These are phyloP conservation scores for Syzygium syzygioides DNA, from an alignment of 441 rosid species.

Conservation along the genomic window DNA sequence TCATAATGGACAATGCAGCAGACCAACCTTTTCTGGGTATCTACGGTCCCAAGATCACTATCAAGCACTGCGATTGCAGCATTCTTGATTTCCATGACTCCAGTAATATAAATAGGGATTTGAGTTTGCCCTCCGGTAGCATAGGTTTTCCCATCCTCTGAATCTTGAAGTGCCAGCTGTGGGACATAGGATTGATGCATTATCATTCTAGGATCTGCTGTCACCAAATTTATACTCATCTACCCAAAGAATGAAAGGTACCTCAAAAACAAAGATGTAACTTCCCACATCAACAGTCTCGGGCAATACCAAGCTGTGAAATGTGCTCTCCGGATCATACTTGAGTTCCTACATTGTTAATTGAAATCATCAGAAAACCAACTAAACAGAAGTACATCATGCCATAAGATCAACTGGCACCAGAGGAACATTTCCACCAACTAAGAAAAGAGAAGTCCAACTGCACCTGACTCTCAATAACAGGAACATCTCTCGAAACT, in stretches of 20 bases:
- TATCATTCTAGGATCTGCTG: neutral
- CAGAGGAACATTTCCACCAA: constrained; percentile 8
- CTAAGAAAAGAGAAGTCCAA: neutral
- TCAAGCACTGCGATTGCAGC: constrained; percentile 78
- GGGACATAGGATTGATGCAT: neutral
- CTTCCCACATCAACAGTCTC: constrained; percentile 68
- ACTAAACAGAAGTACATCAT: neutral
- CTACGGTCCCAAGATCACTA: constrained; percentile 74
- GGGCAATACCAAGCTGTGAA: constrained; percentile 46
- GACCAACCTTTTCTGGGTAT: constrained; percentile 61
- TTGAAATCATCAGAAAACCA: neutral
- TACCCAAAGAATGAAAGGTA: constrained; percentile 17
- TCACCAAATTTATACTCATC: neutral
- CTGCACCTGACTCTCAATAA: constrained; percentile 65
- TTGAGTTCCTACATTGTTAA: constrained; percentile 55
- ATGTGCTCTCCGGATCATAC: constrained; percentile 43
- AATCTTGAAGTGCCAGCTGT: constrained; percentile 59
- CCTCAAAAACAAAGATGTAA: constrained; percentile 81
- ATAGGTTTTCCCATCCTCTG: constrained; percentile 48
- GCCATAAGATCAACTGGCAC: neutral
- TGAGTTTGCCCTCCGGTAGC: constrained; percentile 50
- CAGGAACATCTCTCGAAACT: constrained; percentile 44
- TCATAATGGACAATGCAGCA: neutral
- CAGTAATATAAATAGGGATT: constrained; percentile 57
- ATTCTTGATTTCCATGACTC: constrained; percentile 49